Conservation (phyloP, 73 alveolate species). For the Symbiodinium natans region DNA sequence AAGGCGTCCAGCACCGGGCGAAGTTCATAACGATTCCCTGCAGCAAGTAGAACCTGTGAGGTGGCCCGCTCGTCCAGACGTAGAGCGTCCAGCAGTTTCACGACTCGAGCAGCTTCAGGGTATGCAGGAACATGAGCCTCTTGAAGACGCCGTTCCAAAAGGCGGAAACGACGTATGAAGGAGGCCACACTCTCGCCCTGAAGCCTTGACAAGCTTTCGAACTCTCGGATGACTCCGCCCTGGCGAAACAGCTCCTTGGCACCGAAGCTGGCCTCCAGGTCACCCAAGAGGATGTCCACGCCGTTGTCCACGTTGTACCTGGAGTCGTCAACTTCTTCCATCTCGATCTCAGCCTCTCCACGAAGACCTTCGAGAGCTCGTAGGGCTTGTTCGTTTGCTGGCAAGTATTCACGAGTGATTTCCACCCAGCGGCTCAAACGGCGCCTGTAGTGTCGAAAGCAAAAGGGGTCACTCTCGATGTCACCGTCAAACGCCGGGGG, state of each 20-base stretch:
- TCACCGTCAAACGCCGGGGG: background rate
- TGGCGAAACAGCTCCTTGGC: constrained; percentile 18
- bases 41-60: background rate
- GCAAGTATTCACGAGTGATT: background rate
- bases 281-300: background rate
- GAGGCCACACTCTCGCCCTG: constrained; percentile 9
- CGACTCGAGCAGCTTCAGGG: constrained; percentile 22
- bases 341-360: constrained; percentile 40
- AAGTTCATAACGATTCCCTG: constrained; percentile 2
- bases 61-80: background rate
- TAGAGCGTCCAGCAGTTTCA: constrained; percentile 12
- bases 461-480: background rate
- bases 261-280: constrained; percentile 33
- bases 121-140: background rate
- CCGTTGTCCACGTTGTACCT: background rate
- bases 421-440: background rate
- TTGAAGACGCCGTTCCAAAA: constrained; percentile 4
- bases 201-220: background rate
- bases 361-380: constrained; percentile 1
- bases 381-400: constrained; percentile 8
- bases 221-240: constrained; percentile 29
- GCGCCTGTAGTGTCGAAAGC: constrained; percentile 12
- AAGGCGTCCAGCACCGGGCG: background rate
- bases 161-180: background rate
- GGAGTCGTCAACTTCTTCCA: background rate